These are phyloP conservation scores for Crepidotus variabilis DNA, from an alignment of 768 basidiomycete genomes.

Conservation along the genomic window DNA sequence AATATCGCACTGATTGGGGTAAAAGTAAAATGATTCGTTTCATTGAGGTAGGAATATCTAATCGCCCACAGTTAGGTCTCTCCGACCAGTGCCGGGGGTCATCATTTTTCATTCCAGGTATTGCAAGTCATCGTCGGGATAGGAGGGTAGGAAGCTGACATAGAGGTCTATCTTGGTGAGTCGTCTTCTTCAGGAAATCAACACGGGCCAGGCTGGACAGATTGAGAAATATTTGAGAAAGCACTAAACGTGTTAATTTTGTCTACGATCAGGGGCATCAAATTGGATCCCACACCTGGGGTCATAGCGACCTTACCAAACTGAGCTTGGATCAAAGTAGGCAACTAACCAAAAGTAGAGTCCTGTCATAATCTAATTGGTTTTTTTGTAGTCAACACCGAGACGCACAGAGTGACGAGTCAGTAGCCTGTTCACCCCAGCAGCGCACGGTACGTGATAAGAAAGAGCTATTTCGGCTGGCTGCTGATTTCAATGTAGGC, in stretches of 20 bases:
- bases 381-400: slow-evolving; percentile 29
- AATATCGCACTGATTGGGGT: too few species aligned
- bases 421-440: slow-evolving; percentile 17
- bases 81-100: too few species aligned
- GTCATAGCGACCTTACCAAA: slow-evolving; percentile 31
- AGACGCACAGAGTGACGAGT: slow-evolving; percentile 43
- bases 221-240: slow-evolving; percentile 38
- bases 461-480: background rate
- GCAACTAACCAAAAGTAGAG: slow-evolving; percentile 3
- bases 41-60: too few species aligned
- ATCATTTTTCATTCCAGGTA: too few species aligned
- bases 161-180: too few species aligned
- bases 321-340: slow-evolving; percentile 35
- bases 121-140: too few species aligned
- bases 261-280: slow-evolving; percentile 37
- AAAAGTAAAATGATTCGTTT: too few species aligned
- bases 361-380: background rate
- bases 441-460: slow-evolving; percentile 19
- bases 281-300: slow-evolving; percentile 44
- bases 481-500: slow-evolving; percentile 8
- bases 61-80: too few species aligned
- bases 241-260: slow-evolving; percentile 29
- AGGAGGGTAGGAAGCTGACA: too few species aligned
- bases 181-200: too few species aligned
- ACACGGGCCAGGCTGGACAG: too few species aligned